phyloP scores from a whole-genome alignment of 192 early-diverging fungal genomes.

The Cetraspora pellucida region DNA sequence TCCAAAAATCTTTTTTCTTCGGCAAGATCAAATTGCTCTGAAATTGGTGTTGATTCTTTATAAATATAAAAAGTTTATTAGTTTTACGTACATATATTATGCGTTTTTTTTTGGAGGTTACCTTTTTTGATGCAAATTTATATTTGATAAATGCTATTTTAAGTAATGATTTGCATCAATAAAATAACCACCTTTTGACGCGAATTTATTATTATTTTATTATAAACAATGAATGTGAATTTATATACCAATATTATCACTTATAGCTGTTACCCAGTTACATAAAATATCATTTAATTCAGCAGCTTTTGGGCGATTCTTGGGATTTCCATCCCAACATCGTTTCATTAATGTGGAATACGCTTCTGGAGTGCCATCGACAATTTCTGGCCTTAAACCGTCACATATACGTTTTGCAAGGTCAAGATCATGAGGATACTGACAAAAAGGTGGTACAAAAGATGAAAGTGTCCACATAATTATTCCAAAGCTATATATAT shows the following conservation, averaged over 20 bases:
- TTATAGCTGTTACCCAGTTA: not conserved
- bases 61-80: too few species aligned
- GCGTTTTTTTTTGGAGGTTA: too few species aligned
- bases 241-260: not conserved
- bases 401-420: constrained; percentile 37
- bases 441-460: constrained; percentile 37
- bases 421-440: constrained; percentile 34
- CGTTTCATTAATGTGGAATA: constrained; percentile 38
- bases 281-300: constrained; percentile 8
- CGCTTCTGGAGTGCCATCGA: constrained; percentile 39
- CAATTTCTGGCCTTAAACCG: constrained; percentile 41
- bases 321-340: constrained; percentile 45
- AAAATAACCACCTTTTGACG: too few species aligned
- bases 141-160: too few species aligned
- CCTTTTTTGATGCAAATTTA: too few species aligned
- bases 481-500: constrained; percentile 50
- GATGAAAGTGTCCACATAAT: constrained; percentile 49
- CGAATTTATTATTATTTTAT: too few species aligned
- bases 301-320: constrained; percentile 15
- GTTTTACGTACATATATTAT: too few species aligned
- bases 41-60: not conserved
- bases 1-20: constrained; percentile 4
- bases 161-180: too few species aligned
- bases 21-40: not conserved
- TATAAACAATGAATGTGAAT: too few species aligned